Base-by-base conservation (phyloP, 148 eudicot genomes). In the Mesembryanthemum crystallinum region DNA sequence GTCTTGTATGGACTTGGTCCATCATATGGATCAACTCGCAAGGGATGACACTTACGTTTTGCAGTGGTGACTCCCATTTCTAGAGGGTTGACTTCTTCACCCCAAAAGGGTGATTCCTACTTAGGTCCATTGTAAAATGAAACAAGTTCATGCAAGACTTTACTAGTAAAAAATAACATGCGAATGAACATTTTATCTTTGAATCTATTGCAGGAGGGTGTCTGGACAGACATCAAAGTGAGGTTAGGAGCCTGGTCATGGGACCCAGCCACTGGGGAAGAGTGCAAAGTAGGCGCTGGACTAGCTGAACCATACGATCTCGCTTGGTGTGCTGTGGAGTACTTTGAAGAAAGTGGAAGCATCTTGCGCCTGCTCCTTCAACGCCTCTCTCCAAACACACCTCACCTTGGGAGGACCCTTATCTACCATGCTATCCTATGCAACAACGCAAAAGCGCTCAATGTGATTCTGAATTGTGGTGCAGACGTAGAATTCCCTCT, bases 201-300 rank as follows among this genome's bases (percentile, higher is more conserved):
- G 27, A 75, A 25, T 24, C 43, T 66, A 24, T 7, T 61, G 39
- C 75, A 83, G 76, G 76, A 82, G 89, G 84, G 93, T 20, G 85
- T 81, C 59, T 76, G 83, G 77, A 78, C 80, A 25, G 89, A 89
- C 72, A 73, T 77, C 58, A 87, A 81, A 80, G 90, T 81, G 62
- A 82, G 88, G 35, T 71, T 89, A 23, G 93, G 93, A 28, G 89
- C 93, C n/a, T 89, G 93, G 93, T 84, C 89, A 54, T 89, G 93
- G 90, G 93, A 89, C 59, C 35, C 77, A 27, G 61, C 78, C 30
- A 85, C 88, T 24, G 89, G 93, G 77, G 93, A 89, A 69, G 90
- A 89, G 78, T 86, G 82, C 75, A 85, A 86, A 59, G 93, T 89
- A 42, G 93, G 93, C 21, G 93, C 93, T 42, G 93, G 93, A 27